Evolutionary conservation across 257 asterid genomes (phyloP).

Genomic region (Rhazya stricta): DNA sequence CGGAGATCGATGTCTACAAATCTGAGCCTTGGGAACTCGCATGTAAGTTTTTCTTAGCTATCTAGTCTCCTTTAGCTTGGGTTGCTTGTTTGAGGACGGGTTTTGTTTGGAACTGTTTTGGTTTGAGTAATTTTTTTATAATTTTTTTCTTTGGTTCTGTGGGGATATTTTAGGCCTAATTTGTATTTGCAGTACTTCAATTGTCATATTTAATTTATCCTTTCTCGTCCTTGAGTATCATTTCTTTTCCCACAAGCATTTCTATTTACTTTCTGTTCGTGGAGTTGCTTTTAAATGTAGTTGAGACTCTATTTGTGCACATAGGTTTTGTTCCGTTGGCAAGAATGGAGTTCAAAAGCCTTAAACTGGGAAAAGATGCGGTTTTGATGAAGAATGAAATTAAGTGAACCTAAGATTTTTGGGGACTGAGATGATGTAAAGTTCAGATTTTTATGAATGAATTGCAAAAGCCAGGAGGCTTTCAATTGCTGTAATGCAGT

Average conservation of each 20-base stretch:
- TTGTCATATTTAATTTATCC: neutral
- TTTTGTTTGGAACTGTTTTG: neutral
- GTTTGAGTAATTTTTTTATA: neutral
- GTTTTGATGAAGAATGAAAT: neutral
- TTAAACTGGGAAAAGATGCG: neutral
- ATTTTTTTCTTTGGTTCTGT: neutral
- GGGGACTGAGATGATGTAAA: neutral
- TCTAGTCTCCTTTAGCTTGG: no score
- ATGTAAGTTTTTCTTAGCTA: constrained; percentile 27
- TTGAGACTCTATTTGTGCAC: neutral
- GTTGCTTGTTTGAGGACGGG: neutral
- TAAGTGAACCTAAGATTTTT: neutral
- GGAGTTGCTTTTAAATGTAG: neutral
- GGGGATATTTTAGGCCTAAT: neutral
- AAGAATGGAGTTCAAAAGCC: neutral
- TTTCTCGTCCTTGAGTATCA: no score
- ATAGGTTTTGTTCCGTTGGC: neutral
- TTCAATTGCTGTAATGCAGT: neutral
- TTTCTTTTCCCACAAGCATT: neutral
- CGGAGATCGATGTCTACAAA: constrained; percentile 93
- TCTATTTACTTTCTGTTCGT: neutral
- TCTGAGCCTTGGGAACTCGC: constrained; percentile 97
- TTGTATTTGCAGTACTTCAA: neutral
- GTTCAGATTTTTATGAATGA: neutral
- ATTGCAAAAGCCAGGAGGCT: neutral